Evolutionary conservation across 371 early-diverging fungal genomes (phyloP), one percentile per base, ranked within the genome.

Genomic region (Rhizomucor miehei): DNA sequence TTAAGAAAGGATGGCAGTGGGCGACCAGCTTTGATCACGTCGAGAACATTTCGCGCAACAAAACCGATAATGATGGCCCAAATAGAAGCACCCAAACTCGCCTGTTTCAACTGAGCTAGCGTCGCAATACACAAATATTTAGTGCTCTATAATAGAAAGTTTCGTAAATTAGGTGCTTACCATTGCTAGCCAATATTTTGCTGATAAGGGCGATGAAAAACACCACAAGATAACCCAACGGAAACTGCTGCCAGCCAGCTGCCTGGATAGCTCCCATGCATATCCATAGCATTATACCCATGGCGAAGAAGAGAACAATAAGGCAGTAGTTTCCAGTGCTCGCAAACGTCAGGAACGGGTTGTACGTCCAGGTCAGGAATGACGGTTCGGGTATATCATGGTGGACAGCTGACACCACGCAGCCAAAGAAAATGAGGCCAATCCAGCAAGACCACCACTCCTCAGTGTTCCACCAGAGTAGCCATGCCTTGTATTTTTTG

Each of bases 381-480:
- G 63, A 48, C 2, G 84, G 82, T 19, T 67, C 60, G 0, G 75
- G 74, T 48, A 84, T 69, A 21, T 46, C 67, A 46, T 79, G 57
- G 10, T 61, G 65, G 8, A 84, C 82, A 16, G 77, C 75, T 37
- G 70, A 65, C 0, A 69, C 57, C 17, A 81, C 68, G 53, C 76
- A 63, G 21, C 78, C 82, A 65, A 84, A 84, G 56, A 81, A 78
- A 25, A 80, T 64, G 23, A 81, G 67, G 13, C 84, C 84, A 44
- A 81, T 80, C 81, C 81, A 81, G 41, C 78, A 77, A 9, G 84
- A 69, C 84, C 81, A 81, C 84, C 84, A 84, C 51, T 84, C 84
- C 49, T 80, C 81, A 20, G 75, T 69, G 57, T 84, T 84, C 84
- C 84, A 84, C 71, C 84, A 81, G 50, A 81, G 57, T 10, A 80